Base-by-base conservation (phyloP, 2,329 filamentous ascomycete genomes). In the Bipolaris sorokiniana region DNA sequence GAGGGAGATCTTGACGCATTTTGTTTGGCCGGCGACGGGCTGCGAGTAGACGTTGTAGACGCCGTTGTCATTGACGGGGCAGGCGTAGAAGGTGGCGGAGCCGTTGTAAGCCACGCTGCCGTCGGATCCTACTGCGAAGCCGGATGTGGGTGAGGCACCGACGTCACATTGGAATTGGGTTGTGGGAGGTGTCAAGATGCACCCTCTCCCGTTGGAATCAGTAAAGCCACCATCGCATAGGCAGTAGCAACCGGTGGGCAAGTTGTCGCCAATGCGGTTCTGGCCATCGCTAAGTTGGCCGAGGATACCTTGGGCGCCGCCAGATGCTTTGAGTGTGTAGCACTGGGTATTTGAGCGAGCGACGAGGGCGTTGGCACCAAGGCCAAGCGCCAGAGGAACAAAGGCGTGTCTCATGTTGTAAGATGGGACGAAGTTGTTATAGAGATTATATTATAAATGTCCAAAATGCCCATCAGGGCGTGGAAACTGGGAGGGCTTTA, bases 241-340 rank as follows among this genome's bases (percentile, higher is more conserved):
- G 55, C 81, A 86, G 70, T 84, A 89, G 7, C 80, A 77, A 13
- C 80, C 80, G 45, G 79, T 68, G 4, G 75, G 61, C 11, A 84
- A 71, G 20, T 76, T 77, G 45, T 83, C 82, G 40, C 83, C 82
- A 36, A 88, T 80, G 47, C 86, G 81, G 66, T 82, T 83, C 76
- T 90, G 87, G 7, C 88, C 88, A 70, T 88, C 85, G 50, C 59
- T 66, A 36, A 90, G 79, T 69, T 90, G 83, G 10, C 85, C 86
- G 40, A 90, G 76, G 3, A 77, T 70, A n/a, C 86, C 85, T 10
- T 64, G 63, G 23, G 61, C 58, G 28, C 79, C 64, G n/a, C 67
- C 65, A 23, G 67, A 65, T 37, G 61, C 56, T 28, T 63, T 47
- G 42, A 64, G 52, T 22, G 63, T 59, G 42, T 64, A 49, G 48